Evolutionary conservation across 1,284 basidiomycete species (phyloP), one percentile per base, ranked within the genome.

Genomic region (Naganishia sp.): DNA sequence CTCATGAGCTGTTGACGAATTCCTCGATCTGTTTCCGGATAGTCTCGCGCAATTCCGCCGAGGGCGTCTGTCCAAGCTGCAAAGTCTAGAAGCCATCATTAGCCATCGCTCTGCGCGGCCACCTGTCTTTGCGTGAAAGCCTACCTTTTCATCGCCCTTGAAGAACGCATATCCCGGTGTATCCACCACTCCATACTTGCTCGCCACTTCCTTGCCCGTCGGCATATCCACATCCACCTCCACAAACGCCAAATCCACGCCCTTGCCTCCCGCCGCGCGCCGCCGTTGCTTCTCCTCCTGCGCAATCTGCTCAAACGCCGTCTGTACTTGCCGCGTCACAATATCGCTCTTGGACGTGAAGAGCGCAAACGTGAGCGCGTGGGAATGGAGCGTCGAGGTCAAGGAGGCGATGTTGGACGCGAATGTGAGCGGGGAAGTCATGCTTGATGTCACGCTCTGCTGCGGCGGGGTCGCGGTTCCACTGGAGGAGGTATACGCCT

Each of bases 221-320:
- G 88, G 89, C 6, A 88, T 84, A 7, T 83, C 85, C 70, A 92
- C 79, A 79, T 94, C 91, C 45, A 94, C 84, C 79, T 90, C 90
- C 7, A 88, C 85, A 72, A 93, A 94, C 2, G 85, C 89, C 18
- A 86, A 83, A 10, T 58, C 39, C 35, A 39, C 18, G 77, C 81
- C 72, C 82, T 84, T 56, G 75, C 76, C 62, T 73, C 74, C 31
- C 83, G 83, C 13, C 86, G 75, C 10, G 82, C 79, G 18, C 31
- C 49, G 18, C 17, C 46, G 68, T n/a, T 73, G 74, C 3, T 75
- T 74, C 64, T 74, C 75, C 3, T 70, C 57, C 1, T 72, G 74
- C 66, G 76, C 76, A 18, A 68, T 68, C 2, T 71, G 35, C 11
- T 75, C 67, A 51, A 72, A 67, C 10, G 70, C 66, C 15, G 70